These are phyloP conservation scores for Colletotrichum destructivum DNA, from an alignment of 2,329 filamentous ascomycete genomes.

Conservation along the genomic window DNA sequence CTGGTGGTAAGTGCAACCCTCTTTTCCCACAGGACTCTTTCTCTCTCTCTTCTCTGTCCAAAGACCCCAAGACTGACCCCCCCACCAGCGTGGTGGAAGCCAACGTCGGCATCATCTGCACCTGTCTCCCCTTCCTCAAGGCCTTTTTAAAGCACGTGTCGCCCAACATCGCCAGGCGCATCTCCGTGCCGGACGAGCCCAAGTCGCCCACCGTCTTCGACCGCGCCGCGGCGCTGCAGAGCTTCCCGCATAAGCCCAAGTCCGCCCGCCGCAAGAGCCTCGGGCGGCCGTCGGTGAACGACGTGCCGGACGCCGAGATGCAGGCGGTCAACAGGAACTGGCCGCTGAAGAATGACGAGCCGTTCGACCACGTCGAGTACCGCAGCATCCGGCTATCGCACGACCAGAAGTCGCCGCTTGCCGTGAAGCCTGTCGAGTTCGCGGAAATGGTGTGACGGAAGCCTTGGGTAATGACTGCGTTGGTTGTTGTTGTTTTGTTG, in stretches of 20 bases:
- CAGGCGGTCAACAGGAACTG: constrained; percentile 1
- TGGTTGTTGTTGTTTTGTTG: too few relatives aligned
- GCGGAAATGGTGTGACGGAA: constrained; percentile 31
- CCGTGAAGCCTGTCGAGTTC: constrained; percentile 19
- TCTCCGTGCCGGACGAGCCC: constrained; percentile 6
- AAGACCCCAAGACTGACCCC: neutral
- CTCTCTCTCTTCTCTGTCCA: too few relatives aligned
- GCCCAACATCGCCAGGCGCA: neutral
- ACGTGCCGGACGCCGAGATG: constrained; percentile 8
- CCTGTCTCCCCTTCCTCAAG: constrained; percentile 40
- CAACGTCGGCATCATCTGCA: constrained; percentile 41
- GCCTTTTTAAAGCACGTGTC: constrained; percentile 24
- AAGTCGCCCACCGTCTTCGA: constrained; percentile 29
- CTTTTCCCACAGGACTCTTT: too few relatives aligned
- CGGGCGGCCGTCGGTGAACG: constrained; percentile 14
- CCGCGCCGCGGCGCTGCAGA: constrained; percentile 29
- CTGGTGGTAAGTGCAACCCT: constrained; percentile 35
- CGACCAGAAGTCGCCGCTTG: neutral
- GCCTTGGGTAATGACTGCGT: neutral
- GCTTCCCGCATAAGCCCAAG: constrained; percentile 11
- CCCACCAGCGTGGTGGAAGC: constrained; percentile 36
- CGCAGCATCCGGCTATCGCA: neutral
- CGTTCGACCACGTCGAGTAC: constrained; percentile 11
- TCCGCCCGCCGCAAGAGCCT: constrained; percentile 19
- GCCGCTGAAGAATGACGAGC: constrained; percentile 22